phyloP scores from a whole-genome alignment of 1,284 basidiomycete genomes.

The Naganishia albida region DNA sequence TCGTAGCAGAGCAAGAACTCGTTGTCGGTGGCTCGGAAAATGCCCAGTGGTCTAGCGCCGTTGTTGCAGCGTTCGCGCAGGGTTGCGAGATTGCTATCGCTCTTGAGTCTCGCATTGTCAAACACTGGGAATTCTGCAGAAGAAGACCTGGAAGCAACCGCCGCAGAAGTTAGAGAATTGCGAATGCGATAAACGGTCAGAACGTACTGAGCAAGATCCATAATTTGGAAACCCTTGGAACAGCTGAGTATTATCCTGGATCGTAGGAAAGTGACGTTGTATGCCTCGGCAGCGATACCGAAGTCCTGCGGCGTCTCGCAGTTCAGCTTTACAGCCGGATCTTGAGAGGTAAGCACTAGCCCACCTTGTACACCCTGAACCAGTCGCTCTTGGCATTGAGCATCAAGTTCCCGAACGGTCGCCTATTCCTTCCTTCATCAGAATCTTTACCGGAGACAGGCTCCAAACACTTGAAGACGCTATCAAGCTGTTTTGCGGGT shows the following conservation, averaged over 20 bases:
- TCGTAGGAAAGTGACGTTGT: slow-evolving; percentile 85
- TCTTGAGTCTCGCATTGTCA: slow-evolving; percentile 62
- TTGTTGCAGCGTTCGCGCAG: slow-evolving; percentile 76
- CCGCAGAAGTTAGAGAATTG: not conserved
- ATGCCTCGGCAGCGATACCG: slow-evolving; percentile 85
- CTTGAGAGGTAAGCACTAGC: slow-evolving; percentile 37
- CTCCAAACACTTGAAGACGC: slow-evolving; percentile 89
- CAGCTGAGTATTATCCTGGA: slow-evolving; percentile 88
- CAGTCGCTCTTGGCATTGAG: slow-evolving; percentile 79
- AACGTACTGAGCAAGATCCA: slow-evolving; percentile 83
- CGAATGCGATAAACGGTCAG: not conserved
- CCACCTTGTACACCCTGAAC: slow-evolving; percentile 82
- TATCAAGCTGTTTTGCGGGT: slow-evolving; percentile 63
- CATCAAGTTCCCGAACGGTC: slow-evolving; percentile 70
- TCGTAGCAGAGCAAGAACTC: slow-evolving; percentile 71
- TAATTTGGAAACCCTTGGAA: slow-evolving; percentile 93
- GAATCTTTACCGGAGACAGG: slow-evolving; percentile 84
- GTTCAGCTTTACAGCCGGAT: not conserved
- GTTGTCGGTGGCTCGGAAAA: slow-evolving; percentile 83
- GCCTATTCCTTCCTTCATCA: slow-evolving; percentile 60
- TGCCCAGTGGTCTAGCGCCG: slow-evolving; percentile 78
- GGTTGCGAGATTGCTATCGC: slow-evolving; percentile 70
- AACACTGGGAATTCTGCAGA: slow-evolving; percentile 75
- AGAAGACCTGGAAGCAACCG: slow-evolving; percentile 63
- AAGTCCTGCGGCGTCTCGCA: slow-evolving; percentile 65